Evolutionary conservation across 1,284 basidiomycete genomes (phyloP), one percentile per base, ranked within the genome.

Genomic region (Marasmius oreades): DNA sequence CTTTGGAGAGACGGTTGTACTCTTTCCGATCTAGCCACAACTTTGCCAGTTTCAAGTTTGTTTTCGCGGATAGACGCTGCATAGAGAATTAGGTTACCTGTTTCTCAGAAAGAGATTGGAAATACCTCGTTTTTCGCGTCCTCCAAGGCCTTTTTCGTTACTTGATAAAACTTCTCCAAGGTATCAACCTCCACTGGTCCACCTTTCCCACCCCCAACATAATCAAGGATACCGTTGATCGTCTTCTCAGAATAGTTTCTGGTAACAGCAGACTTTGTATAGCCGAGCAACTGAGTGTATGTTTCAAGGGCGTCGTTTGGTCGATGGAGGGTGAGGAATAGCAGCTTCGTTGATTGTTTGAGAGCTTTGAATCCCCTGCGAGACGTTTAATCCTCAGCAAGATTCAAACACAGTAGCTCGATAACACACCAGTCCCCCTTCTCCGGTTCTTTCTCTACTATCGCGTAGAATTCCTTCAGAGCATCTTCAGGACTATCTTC

Each of bases 141-240:
- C 58, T 90, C 88, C 45, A 98, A 76, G 1, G 94, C 92, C 43
- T 86, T 84, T 67, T 94, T 91, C 1, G 97, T 99, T 0, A 84
- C 92, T 66, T 95, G 90, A 74, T 99, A 99, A 76, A 98, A 99
- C 62, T 87, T 86, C 71, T 98, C 94, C 59, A 99, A 79, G 1
- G 93, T 84, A 59, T 91, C 88, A 3, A 97, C 88, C 59, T 95
- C 90, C 3, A 97, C 86, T 1, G 79, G 77, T 0, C 88, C 89
- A 47, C 86, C 83, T 68, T 93, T 94, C 53, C 92, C 93, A 61
- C 94, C 94, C 28, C 95, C 95, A 43, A 99, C 97, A 67, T 99
- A 99, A 71, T 99, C 97, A 61, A 99, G 78, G 60, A 99, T 98
- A 59, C 93, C 93, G 70, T 98, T 99, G 78, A 99, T 99, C 6